These are phyloP conservation scores for Castanospermum australe DNA, from an alignment of 306 rosid species.

Conservation along the genomic window DNA sequence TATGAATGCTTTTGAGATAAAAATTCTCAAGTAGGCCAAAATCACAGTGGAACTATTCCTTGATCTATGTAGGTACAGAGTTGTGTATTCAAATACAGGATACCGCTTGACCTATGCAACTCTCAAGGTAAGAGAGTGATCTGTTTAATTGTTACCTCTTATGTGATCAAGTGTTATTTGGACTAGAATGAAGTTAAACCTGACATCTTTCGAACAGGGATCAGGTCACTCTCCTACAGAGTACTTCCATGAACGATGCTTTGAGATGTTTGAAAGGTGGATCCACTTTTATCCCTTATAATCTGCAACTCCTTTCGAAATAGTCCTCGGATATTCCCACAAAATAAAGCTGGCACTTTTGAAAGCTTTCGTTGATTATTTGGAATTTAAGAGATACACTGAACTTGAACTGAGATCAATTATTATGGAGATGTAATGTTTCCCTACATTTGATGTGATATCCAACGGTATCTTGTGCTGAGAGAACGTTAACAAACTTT, in stretches of 20 bases:
- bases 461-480: background rate
- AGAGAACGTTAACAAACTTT: background rate
- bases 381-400: background rate
- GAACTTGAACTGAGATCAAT: background rate
- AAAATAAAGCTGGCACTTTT: background rate
- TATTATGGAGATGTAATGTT: background rate
- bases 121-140: background rate
- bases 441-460: background rate
- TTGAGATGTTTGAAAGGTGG: slow-evolving; percentile 16
- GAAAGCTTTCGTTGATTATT: background rate
- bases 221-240: background rate
- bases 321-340: background rate
- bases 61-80: background rate
- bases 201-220: background rate
- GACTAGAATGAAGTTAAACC: background rate
- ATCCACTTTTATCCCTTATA: slow-evolving; percentile 9
- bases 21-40: background rate
- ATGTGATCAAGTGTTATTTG: background rate
- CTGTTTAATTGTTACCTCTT: background rate
- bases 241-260: background rate
- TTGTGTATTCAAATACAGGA: background rate
- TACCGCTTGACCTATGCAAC: slow-evolving; percentile 6
- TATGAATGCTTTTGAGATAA: background rate
- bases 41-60: background rate
- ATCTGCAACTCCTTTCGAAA: background rate